Base-by-base conservation (phyloP, 805 yeast genomes). In the Suhomyces faveliae region DNA sequence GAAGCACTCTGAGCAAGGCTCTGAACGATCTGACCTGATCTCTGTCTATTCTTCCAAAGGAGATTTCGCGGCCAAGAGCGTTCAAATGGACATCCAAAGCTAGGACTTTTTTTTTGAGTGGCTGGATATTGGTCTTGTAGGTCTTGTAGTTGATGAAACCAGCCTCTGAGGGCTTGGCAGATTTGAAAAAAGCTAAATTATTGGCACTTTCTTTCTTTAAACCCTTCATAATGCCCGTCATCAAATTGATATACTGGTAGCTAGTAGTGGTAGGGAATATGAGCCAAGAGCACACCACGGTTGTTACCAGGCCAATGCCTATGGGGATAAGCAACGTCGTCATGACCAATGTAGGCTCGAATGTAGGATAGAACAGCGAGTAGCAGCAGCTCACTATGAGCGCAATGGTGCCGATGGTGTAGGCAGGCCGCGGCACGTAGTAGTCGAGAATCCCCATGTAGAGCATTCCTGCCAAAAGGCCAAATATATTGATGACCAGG, bases 181-280 rank as follows among this genome's bases (percentile, higher is more conserved):
- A 40, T 19, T 44, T 42, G 20, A 67, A 54, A 40, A 65, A 63
- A 24, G 56, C 33, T 5, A 55, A 39, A 40, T 68, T 62, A 21
- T 58, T 58, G 10, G 49, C 47, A n/a, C 52, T 49, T 3, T 59
- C 52, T 3, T 41, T 47, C 20, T 47, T 42, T 8, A 63, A 45
- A 2, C 47, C 48, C 24, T 46, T 46, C 37, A 64, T 49, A 2
- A 53, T 47, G 6, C 47, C 52, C 1, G 47, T 37, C n/a, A 53
- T 42, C 8, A 59, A 63, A n/a, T 47, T 47, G 37, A 59, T 55
- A 45, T 56, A 62, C 15, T 49, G 51, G 41, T 17, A 56, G 40
- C 52, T 58, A 5, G 72, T 53, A 3, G 71, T 63, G 13, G 54
- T 52, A 1, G 73, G 73, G 49, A 59, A 67, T 2, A 67, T 49